phyloP scores from a whole-genome alignment of 495 filamentous ascomycete genomes.

The Astrocystis sublimbata region DNA sequence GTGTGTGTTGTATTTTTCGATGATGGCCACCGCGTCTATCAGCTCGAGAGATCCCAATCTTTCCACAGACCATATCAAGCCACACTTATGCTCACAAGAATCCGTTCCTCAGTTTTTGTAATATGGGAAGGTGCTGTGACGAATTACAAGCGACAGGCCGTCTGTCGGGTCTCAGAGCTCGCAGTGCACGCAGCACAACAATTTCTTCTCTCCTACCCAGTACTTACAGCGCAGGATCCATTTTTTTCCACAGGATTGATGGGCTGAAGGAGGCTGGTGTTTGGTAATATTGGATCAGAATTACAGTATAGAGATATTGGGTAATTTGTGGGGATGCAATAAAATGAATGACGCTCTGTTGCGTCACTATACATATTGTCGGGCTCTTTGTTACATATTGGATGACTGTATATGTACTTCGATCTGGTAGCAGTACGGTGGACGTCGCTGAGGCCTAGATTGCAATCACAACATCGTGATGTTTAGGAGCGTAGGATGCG shows the following conservation, averaged over 20 bases:
- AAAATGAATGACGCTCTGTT: slow-evolving; percentile 21
- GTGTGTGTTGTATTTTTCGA: neutral
- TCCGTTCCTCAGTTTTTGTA: neutral
- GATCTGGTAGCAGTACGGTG: too few species aligned
- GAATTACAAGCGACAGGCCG: too few species aligned
- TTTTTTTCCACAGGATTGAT: slow-evolving; percentile 19
- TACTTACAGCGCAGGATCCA: too few species aligned
- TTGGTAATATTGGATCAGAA: slow-evolving; percentile 16
- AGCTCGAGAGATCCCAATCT: too few species aligned
- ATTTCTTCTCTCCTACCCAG: slow-evolving; percentile 10
- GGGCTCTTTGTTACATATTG: slow-evolving; percentile 8
- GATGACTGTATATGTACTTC: slow-evolving; percentile 6
- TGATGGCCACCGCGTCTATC: neutral
- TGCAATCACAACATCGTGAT: neutral
- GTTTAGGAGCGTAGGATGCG: slow-evolving; percentile 2
- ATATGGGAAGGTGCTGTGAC: neutral
- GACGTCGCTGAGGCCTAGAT: neutral
- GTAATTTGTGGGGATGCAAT: slow-evolving; percentile 14
- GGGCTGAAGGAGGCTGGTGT: slow-evolving; percentile 9
- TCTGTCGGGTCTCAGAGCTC: too few species aligned
- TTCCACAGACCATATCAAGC: neutral
- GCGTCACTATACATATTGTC: slow-evolving; percentile 18
- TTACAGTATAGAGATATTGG: slow-evolving; percentile 16
- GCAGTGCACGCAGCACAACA: neutral
- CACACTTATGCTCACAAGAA: neutral